phyloP scores from a whole-genome alignment of 805 yeast species.

The Candida loeiensis region DNA sequence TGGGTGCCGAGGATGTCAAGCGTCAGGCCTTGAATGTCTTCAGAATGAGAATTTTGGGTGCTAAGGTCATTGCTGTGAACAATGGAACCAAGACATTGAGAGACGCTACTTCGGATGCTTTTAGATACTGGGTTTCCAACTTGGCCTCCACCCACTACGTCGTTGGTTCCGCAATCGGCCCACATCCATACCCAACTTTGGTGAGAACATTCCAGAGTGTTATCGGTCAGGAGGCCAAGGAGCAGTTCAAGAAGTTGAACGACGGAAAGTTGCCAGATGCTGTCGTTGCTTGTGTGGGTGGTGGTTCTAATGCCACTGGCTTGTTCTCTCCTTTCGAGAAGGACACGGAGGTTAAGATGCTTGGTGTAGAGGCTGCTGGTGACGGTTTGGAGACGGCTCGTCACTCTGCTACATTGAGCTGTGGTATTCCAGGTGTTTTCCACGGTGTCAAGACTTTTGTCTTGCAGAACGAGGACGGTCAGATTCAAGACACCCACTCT shows the following conservation, averaged over 20 bases:
- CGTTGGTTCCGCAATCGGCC: constrained; percentile 98
- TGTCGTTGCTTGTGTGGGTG: constrained; percentile 98
- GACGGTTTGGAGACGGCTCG: constrained; percentile 85
- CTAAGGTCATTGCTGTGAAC: constrained; percentile 87
- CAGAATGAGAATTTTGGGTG: constrained; percentile 95
- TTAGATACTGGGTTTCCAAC: constrained; percentile 91
- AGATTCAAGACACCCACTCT: constrained; percentile 95
- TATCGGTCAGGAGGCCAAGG: constrained; percentile 91
- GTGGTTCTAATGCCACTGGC: constrained; percentile 97
- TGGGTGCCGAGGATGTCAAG: constrained; percentile 99
- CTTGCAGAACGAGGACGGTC: constrained; percentile 89
- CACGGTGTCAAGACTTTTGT: constrained; percentile 97
- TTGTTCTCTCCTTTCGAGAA: constrained; percentile 91
- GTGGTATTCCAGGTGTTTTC: constrained; percentile 94
- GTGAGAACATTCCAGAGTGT: constrained; percentile 98
- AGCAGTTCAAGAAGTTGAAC: constrained; percentile 78
- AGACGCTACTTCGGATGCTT: constrained; percentile 97
- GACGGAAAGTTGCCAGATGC: constrained; percentile 86
- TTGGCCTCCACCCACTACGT: constrained; percentile 86
- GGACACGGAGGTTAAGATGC: constrained; percentile 68
- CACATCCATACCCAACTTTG: constrained; percentile 97
- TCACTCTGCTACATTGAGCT: constrained; percentile 95
- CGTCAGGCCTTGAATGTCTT: constrained; percentile 98
- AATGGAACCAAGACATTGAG: constrained; percentile 95
- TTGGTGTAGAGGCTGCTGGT: constrained; percentile 99